Base-by-base conservation (phyloP, 176 grass and related monocot species). In the Musa acuminata region DNA sequence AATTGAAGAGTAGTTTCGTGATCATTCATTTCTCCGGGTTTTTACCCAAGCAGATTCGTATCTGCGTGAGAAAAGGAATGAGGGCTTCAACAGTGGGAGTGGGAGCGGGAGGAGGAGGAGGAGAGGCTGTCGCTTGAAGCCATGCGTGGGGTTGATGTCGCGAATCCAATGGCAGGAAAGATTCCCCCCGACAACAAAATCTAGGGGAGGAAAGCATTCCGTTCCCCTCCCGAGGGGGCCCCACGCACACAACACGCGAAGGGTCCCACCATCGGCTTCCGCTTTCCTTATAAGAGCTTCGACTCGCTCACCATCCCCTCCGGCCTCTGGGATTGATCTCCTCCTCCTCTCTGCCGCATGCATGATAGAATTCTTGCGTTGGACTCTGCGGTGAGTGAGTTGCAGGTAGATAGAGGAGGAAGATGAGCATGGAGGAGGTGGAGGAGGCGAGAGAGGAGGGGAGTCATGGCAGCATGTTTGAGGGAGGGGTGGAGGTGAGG, bases 101-200 rank as follows among this genome's bases (percentile, higher is more conserved):
- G 35, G 29, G 29, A 29, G 2, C 0, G 3, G 29, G 29, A 29
- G 27, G 2, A 3, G 29, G 29, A 6, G 35, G 35, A 43, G 35
- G 35, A 43, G 35, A 53, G 10, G 62, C 22, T 64, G 2, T 11
- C n/a, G 3, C 17, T 23, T 10, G 62, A 23, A 64, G 62, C 9
- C 62, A 64, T 22, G 9, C 60, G 60, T 20, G 16, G 8, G 20
- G 16, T 2, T 10, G 9, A 24, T 10, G 62, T 21, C 17, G 20
- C 62, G 62, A 64, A 64, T 64, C 62, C 62, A 14, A 23, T 64
- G 62, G 62, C 20, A 22, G 4, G n/a, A 64, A 10, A 64, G 62
- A 64, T 64, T 64, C 62, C 62, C 35, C 35, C 62, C 62, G 62
- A 64, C 62, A 64, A 64, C 62, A 64, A 64, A 64, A 64, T 64